Conservation (phyloP, 1,284 basidiomycete species). For the Rhodotorula sp. region DNA sequence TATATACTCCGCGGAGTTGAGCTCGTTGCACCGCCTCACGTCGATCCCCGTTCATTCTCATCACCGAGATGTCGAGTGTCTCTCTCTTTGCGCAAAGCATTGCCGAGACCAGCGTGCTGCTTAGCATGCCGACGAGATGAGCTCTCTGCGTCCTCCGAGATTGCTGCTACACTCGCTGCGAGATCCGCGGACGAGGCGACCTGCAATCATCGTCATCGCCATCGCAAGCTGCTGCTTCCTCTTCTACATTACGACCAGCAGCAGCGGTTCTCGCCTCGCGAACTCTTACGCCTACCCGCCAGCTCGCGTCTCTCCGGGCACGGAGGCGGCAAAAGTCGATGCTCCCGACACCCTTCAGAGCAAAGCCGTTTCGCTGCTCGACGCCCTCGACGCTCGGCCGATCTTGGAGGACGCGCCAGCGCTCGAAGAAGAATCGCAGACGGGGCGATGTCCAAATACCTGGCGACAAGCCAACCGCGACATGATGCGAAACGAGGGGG, state of each 20-base stretch:
- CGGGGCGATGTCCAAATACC: constrained; percentile 3
- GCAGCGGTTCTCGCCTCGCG: neutral
- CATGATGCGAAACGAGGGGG: constrained; percentile 48
- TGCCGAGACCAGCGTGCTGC: too few relatives aligned
- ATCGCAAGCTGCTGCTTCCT: neutral
- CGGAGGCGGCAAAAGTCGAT: neutral
- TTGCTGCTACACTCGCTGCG: neutral
- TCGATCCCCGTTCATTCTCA: neutral
- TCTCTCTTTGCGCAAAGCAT: too few relatives aligned
- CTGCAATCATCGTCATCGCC: neutral
- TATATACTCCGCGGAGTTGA: neutral
- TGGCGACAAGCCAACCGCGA: constrained; percentile 50
- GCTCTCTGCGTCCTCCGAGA: neutral
- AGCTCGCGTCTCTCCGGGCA: neutral
- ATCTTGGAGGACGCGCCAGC: constrained; percentile 6
- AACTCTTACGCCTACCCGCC: neutral
- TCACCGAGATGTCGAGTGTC: too few relatives aligned
- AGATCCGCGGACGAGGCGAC: neutral
- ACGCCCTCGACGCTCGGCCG: neutral
- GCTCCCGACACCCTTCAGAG: neutral
- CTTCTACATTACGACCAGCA: neutral
- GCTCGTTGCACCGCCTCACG: neutral
- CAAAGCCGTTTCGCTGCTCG: neutral
- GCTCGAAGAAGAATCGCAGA: neutral
- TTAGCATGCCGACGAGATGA: neutral